These are phyloP conservation scores for Calocybe cyanea DNA, from an alignment of 768 basidiomycete genomes.

Conservation along the genomic window DNA sequence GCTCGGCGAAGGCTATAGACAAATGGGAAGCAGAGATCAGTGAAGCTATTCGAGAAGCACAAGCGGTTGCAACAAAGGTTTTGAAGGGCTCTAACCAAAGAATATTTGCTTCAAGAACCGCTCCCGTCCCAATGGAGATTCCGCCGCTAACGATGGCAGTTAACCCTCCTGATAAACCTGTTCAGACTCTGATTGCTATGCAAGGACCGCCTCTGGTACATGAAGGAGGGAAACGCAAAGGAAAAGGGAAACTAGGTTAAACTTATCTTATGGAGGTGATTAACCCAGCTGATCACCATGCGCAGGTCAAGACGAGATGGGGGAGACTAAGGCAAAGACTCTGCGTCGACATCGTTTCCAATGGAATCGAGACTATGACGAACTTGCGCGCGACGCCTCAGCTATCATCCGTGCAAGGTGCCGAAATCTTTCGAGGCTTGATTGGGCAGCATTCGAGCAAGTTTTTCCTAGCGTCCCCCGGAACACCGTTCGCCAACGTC, in stretches of 20 bases:
- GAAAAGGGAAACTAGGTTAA: constrained; percentile 27
- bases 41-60: constrained; percentile 53
- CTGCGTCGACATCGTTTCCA: constrained; percentile 65
- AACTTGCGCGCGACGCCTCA: constrained; percentile 80
- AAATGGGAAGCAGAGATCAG: constrained; percentile 66
- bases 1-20: constrained; percentile 39
- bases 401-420: constrained; percentile 81
- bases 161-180: constrained; percentile 47
- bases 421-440: constrained; percentile 53
- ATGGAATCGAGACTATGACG: constrained; percentile 87
- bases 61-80: constrained; percentile 42
- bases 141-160: constrained; percentile 36
- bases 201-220: constrained; percentile 42
- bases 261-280: constrained; percentile 17
- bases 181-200: constrained; percentile 46
- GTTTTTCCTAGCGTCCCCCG: constrained; percentile 76
- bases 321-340: constrained; percentile 18
- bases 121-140: constrained; percentile 20
- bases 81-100: constrained; percentile 30
- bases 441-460: constrained; percentile 71
- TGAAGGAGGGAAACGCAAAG: constrained; percentile 29
- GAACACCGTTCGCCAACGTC: constrained; percentile 67
- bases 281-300: not conserved
- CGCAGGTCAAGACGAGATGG: constrained; percentile 3
- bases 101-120: constrained; percentile 11